Conservation (phyloP, 345 rosid genomes). For the Excoecaria agallocha region DNA sequence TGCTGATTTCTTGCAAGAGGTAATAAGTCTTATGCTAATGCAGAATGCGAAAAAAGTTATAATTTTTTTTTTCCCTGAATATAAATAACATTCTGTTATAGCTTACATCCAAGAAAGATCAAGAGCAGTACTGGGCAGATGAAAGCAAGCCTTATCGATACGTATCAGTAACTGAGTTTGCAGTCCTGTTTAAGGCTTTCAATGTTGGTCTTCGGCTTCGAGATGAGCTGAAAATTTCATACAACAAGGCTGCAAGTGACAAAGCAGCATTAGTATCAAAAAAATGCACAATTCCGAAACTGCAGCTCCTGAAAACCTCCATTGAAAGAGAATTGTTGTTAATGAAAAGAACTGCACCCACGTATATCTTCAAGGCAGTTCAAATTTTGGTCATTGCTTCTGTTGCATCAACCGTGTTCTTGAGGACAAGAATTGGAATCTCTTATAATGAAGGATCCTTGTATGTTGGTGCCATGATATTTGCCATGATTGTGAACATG, state of each 20-base stretch:
- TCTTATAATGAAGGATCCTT: slow-evolving; percentile 31
- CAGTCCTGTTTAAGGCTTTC: slow-evolving; percentile 36
- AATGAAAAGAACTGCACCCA: slow-evolving; percentile 44
- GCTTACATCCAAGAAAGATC: slow-evolving; percentile 54
- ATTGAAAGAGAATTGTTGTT: slow-evolving; percentile 51
- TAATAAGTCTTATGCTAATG: background rate
- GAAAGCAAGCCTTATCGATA: slow-evolving; percentile 36
- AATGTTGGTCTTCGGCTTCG: slow-evolving; percentile 36
- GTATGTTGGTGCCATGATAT: slow-evolving; percentile 52
- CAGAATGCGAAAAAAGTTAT: background rate
- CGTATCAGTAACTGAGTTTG: slow-evolving; percentile 42
- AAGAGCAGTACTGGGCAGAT: slow-evolving; percentile 50
- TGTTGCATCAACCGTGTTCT: slow-evolving; percentile 48
- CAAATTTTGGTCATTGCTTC: slow-evolving; percentile 51
- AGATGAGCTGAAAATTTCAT: slow-evolving; percentile 39
- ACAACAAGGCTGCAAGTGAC: slow-evolving; percentile 37
- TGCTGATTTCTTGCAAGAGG: slow-evolving; percentile 27
- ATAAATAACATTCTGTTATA: slow-evolving; percentile 8
- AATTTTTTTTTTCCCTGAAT: no score
- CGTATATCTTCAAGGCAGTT: slow-evolving; percentile 45
- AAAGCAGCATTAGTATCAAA: slow-evolving; percentile 49
- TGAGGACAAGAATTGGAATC: slow-evolving; percentile 39
- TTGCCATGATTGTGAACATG: slow-evolving; percentile 48
- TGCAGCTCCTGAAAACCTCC: slow-evolving; percentile 55
- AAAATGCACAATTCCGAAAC: slow-evolving; percentile 45